phyloP scores from a whole-genome alignment of 2,329 filamentous ascomycete species.

The Beauveria australis region DNA sequence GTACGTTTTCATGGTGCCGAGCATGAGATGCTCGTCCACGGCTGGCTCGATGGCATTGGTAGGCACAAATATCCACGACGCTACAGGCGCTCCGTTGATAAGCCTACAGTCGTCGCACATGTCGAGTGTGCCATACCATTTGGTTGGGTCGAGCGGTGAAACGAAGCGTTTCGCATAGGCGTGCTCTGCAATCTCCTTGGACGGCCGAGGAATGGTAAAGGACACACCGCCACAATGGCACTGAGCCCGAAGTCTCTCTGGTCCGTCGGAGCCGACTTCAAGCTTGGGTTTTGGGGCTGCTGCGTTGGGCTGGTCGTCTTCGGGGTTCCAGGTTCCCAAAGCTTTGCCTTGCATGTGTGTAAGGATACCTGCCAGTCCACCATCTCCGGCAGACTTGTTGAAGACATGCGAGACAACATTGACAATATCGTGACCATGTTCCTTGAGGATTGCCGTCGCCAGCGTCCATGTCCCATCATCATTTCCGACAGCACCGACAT shows the following conservation, averaged over 20 bases:
- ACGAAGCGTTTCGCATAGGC: conserved; percentile 25
- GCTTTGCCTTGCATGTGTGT: conserved; percentile 22
- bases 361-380: conserved; percentile 29
- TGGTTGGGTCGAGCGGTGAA: conserved; percentile 28
- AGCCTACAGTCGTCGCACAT: conserved; percentile 37
- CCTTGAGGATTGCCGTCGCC: conserved; percentile 31
- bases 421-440: conserved; percentile 27
- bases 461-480: conserved; percentile 28
- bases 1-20: conserved; percentile 38
- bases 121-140: conserved; percentile 36
- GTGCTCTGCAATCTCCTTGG: conserved; percentile 21
- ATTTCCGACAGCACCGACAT: conserved; percentile 30
- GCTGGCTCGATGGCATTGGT: conserved; percentile 27
- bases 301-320: conserved; percentile 19
- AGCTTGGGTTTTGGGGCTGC: conserved; percentile 19
- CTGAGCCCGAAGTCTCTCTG: conserved; percentile 32
- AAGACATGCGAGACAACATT: conserved; percentile 28
- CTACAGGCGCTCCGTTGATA: conserved; percentile 31
- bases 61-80: conserved; percentile 36
- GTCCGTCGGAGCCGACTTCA: conserved; percentile 26
- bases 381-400: conserved; percentile 27
- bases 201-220: conserved; percentile 36
- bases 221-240: conserved; percentile 41
- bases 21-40: conserved; percentile 26
- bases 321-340: conserved; percentile 29